These are phyloP conservation scores for Coemansia sp. DNA, from an alignment of 192 early-diverging fungal genomes.

Conservation along the genomic window DNA sequence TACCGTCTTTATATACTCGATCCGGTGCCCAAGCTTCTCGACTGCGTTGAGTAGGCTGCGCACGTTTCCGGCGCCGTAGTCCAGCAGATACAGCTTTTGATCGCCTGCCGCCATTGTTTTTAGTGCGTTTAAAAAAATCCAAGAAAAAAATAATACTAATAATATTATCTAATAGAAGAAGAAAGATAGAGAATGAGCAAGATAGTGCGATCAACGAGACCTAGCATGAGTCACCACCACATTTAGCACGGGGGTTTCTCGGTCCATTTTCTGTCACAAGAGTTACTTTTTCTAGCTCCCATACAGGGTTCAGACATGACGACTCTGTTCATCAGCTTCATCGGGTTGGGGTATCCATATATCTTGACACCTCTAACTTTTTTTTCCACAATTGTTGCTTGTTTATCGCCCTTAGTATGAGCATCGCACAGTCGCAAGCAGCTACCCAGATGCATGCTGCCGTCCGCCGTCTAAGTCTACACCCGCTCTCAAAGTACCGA, in stretches of 20 bases:
- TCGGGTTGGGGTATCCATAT: not conserved
- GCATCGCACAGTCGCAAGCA: not conserved
- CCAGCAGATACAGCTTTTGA: constrained; percentile 74
- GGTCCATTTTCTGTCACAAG: not conserved
- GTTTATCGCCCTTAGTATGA: not conserved
- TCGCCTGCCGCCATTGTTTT: constrained; percentile 9
- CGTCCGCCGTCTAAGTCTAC: constrained; percentile 15
- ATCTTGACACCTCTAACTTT: not conserved
- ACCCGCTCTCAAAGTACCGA: constrained; percentile 46
- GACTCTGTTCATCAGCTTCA: not conserved
- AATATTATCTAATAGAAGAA: not conserved
- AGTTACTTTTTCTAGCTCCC: not conserved
- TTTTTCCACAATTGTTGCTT: not conserved
- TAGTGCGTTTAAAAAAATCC: not conserved
- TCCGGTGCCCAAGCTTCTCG: constrained; percentile 82
- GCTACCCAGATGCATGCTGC: not conserved
- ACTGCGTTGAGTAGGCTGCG: constrained; percentile 96
- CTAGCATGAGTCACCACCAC: not conserved
- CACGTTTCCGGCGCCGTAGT: constrained; percentile 99
- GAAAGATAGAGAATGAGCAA: not conserved
- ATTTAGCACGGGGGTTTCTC: not conserved
- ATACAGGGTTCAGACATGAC: not conserved
- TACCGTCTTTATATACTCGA: constrained; percentile 72
- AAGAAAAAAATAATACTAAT: not conserved
- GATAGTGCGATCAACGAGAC: not conserved